These are phyloP conservation scores for Ophiostoma ips DNA, from an alignment of 2,329 filamentous ascomycete genomes.

Conservation along the genomic window DNA sequence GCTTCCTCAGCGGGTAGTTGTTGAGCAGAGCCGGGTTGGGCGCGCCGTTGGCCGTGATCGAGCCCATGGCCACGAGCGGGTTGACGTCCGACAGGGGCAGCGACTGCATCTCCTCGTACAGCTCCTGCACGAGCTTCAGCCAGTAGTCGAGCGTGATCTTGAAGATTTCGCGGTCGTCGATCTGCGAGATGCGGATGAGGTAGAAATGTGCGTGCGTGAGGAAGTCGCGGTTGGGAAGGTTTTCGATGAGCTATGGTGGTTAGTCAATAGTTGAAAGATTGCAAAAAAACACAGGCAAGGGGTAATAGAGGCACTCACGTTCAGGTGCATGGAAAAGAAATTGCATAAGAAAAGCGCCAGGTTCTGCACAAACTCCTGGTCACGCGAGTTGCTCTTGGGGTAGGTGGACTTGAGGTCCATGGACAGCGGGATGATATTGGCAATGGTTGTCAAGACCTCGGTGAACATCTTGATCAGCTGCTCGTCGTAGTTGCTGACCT, in stretches of 20 bases:
- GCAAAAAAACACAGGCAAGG: too few species aligned
- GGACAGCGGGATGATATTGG: constrained; percentile 80
- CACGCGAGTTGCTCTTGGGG: constrained; percentile 74
- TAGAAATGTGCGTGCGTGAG: constrained; percentile 96
- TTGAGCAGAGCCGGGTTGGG: constrained; percentile 72
- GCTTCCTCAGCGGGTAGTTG: constrained; percentile 88
- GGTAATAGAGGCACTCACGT: constrained; percentile 49
- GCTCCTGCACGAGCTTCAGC: constrained; percentile 94
- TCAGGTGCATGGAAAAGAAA: constrained; percentile 88
- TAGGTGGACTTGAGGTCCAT: constrained; percentile 88
- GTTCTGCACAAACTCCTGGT: constrained; percentile 97
- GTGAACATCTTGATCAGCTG: constrained; percentile 98
- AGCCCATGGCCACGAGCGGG: constrained; percentile 69
- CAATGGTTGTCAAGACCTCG: constrained; percentile 82
- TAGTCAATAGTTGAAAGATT: background rate
- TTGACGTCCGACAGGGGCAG: constrained; percentile 81
- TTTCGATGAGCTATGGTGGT: constrained; percentile 63
- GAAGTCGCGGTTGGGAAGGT: constrained; percentile 86
- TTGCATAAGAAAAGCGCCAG: constrained; percentile 91
- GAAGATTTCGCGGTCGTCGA: constrained; percentile 97
- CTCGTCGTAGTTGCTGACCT: constrained; percentile 70
- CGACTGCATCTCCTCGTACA: constrained; percentile 98
- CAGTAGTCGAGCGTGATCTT: constrained; percentile 99
- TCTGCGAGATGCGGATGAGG: constrained; percentile 94
- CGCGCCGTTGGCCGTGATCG: constrained; percentile 64